Conservation (phyloP, 2,329 filamentous ascomycete species). For the Zasmidium cellare region DNA sequence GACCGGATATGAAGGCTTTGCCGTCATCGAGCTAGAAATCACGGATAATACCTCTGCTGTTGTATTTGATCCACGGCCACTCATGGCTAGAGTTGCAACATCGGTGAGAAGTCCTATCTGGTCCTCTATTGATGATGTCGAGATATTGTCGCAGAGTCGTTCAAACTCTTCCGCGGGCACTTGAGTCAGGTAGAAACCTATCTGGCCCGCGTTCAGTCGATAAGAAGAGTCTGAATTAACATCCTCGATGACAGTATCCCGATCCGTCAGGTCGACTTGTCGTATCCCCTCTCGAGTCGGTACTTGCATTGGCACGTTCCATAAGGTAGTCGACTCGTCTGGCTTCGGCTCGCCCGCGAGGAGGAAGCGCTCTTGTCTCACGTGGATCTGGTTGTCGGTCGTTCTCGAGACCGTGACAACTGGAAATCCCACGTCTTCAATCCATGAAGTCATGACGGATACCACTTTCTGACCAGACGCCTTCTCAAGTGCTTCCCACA, state of each 20-base stretch:
- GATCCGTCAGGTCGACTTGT: background rate
- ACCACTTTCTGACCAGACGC: conserved; percentile 82
- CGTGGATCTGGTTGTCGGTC: background rate
- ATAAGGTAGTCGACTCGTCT: background rate
- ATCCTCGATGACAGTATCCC: background rate
- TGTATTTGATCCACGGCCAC: background rate
- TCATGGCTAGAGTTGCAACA: background rate
- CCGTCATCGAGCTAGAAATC: background rate
- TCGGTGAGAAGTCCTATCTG: background rate
- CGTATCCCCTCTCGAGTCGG: background rate
- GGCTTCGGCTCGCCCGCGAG: too few species aligned
- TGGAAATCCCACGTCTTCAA: conserved; percentile 1
- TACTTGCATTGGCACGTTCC: background rate
- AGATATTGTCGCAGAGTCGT: background rate
- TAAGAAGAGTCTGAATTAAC: background rate
- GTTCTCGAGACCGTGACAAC: background rate
- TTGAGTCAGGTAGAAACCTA: background rate
- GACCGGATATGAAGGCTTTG: background rate
- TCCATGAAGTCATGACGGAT: conserved; percentile 63
- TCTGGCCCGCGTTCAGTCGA: background rate
- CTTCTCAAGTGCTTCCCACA: conserved; percentile 83
- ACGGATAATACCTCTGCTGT: background rate
- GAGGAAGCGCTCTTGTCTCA: background rate
- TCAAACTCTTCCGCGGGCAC: background rate
- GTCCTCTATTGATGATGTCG: background rate